Evolutionary conservation across 2,329 filamentous ascomycete species (phyloP), one percentile per base, ranked within the genome.

Genomic region (Diplodia sapinea): DNA sequence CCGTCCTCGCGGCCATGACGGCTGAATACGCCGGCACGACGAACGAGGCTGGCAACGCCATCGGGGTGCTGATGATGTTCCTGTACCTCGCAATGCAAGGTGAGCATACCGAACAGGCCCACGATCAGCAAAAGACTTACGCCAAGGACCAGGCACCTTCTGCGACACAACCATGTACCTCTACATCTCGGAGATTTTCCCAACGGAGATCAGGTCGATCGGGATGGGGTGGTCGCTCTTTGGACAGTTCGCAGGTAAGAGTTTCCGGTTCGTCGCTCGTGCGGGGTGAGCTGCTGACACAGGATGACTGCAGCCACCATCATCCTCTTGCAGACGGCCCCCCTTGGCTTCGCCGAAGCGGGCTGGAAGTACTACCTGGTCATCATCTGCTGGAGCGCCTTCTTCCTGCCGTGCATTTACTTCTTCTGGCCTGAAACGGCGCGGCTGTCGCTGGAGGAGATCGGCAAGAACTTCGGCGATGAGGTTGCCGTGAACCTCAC

Each of bases 301-400:
- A 66, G 40, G 47, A 51, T 63, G 38, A 56, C 51, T n/a, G 20
- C 43, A 66, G 64, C 71, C 4, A 69, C 69, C 23, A 62, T 85
- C 1, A 81, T 85, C 26, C 77, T 84, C 0, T 75, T 85, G 0
- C 81, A 85, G 70, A 83, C 69, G 17, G 71, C 71, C 12, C 70
- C 71, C 3, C 69, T 70, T 38, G 71, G 69, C 5, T 73, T 73
- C 51, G 76, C 76, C 6, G 74, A 79, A 5, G 77, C 82, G 0
- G 82, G 82, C 6, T 85, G 83, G 83, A 84, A 83, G 71, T 85
- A 82, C 71, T 84, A 83, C 68, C 76, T 84, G 0, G 78, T 84
- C 31, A 79, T 69, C 59, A 68, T 69, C 47, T 52, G 51, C 50
- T 69, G 68, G 68, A 82, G 77, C 31, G 73, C 73, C 36, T 71